Base-by-base conservation (phyloP, 2,329 filamentous ascomycete species). In the Calonectria montana region DNA sequence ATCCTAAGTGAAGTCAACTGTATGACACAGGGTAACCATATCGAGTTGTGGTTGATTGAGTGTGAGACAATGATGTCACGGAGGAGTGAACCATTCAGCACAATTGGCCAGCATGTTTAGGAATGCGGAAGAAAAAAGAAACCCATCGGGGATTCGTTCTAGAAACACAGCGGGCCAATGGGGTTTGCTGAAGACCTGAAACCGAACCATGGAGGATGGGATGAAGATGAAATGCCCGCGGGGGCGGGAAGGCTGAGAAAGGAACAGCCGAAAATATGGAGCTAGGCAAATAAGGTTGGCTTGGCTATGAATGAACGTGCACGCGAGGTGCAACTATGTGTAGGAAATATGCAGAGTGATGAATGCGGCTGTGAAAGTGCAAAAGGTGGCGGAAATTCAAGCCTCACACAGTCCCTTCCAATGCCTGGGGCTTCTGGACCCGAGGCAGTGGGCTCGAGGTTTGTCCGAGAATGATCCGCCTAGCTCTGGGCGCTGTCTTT, bases 401-500 rank as follows among this genome's bases (percentile, higher is more conserved):
- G 48, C 65, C 50, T 61, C 64, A 66, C 27, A 29, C 4, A 15
- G 5, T 23, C 21, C 50, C 63, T 27, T 25, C 39, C 39, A 53
- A 63, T 27, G 25, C 43, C 39, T 53, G 64, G 53, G 53, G 65
- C 53, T 61, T 66, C 64, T 23, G 57, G 69, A 71, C 69, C 65
- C 69, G 31, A 55, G 53, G 62, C 63, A 29, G 47, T 67, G 69
- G 68, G 55, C 43, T 67, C 64, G 63, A 66, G 65, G 69, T 78
- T 79, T 77, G 65, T 67, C 80, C 80, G 80, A 80, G 74, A 73
- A 79, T 81, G 75, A 75, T 64, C 79, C 78, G 80, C 71, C 39
- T 47, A 71, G 70, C 63, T 48, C 23, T 65, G 69, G 31, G 21
- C 67, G 10, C 39, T 31, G 64, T 35, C 27, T 45, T 37, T 59